Conservation (phyloP, 2,329 filamentous ascomycete species). For the Pyricularia sp. region DNA sequence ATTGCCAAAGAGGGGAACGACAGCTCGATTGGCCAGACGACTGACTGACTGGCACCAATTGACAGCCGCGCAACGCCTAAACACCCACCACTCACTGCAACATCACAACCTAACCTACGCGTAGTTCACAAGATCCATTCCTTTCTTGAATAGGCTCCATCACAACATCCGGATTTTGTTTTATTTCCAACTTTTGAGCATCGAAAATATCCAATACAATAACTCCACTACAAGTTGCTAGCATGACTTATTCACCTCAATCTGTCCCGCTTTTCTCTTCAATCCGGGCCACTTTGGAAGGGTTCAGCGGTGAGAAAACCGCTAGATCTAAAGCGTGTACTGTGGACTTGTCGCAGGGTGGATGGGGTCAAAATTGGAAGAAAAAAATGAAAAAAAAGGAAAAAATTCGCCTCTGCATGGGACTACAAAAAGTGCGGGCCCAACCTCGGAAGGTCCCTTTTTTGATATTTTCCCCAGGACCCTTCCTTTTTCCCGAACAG, state of each 20-base stretch:
- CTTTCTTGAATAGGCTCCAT: not conserved
- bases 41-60: not conserved
- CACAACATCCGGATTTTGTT: not conserved
- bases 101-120: no score
- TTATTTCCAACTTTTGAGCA: not conserved
- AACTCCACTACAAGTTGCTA: not conserved
- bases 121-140: not conserved
- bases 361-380: not conserved
- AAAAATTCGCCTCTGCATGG: not conserved
- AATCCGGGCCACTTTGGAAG: not conserved
- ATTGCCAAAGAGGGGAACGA: not conserved
- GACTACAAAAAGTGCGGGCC: slow-evolving; percentile 8
- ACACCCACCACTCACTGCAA: not conserved
- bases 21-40: not conserved
- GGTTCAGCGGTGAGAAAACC: not conserved
- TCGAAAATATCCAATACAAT: not conserved
- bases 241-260: not conserved
- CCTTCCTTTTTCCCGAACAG: slow-evolving; percentile 5
- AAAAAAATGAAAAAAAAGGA: not conserved
- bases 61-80: not conserved
- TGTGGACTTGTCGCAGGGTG: not conserved
- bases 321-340: not conserved
- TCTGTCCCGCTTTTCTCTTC: not conserved
- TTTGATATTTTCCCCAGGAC: slow-evolving; percentile 5
- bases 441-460: slow-evolving; percentile 8